Percentiles rank a stretch among this genome's conserved stretches.
Conservation (phyloP, 2,329 filamentous ascomycete genomes). For the Graphilbum fragrans region DNA sequence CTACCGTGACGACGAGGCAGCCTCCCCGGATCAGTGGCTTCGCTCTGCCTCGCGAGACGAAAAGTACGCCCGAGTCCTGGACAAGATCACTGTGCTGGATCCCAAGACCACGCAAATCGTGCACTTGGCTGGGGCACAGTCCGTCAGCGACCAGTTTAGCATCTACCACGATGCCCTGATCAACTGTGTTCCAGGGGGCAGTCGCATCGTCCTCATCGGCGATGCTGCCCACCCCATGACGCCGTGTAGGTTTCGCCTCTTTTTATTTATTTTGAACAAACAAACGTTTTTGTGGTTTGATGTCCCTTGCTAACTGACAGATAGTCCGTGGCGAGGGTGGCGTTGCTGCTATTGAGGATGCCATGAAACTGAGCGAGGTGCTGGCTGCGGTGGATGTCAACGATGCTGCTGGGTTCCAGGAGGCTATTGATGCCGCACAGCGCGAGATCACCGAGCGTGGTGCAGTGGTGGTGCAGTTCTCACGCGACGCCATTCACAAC, state of each 20-base stretch:
- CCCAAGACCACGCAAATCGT: conserved; percentile 11
- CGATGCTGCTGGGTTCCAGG: conserved; percentile 6
- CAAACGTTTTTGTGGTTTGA: no score
- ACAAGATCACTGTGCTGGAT: conserved; percentile 1
- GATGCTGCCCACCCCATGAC: conserved; percentile 36
- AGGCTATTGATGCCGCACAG: conserved; percentile 14
- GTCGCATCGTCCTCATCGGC: conserved; percentile 26
- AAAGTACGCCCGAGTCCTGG: conserved; percentile 3
- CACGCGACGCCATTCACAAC: neutral
- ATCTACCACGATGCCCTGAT: conserved; percentile 16
- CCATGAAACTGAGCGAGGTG: conserved; percentile 13
- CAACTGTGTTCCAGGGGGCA: conserved; percentile 21
- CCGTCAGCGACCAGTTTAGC: conserved; percentile 12
- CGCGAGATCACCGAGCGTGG: conserved; percentile 11
- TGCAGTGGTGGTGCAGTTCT: neutral
- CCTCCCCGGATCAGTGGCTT: conserved; percentile 21
- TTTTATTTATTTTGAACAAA: no score
- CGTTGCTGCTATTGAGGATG: conserved; percentile 32
- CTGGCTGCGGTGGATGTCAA: conserved; percentile 8
- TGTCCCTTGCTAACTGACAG: neutral
- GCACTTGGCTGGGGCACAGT: conserved; percentile 18
- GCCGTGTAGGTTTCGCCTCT: conserved; percentile 21
- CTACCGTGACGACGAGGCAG: conserved; percentile 10
- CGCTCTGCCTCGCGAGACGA: conserved; percentile 8
- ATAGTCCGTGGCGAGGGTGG: conserved; percentile 32